Percentiles rank a stretch among this genome's conserved stretches.
phyloP scores from a whole-genome alignment of 805 yeast genomes.

The Saccharomyces kudriavzevii region DNA sequence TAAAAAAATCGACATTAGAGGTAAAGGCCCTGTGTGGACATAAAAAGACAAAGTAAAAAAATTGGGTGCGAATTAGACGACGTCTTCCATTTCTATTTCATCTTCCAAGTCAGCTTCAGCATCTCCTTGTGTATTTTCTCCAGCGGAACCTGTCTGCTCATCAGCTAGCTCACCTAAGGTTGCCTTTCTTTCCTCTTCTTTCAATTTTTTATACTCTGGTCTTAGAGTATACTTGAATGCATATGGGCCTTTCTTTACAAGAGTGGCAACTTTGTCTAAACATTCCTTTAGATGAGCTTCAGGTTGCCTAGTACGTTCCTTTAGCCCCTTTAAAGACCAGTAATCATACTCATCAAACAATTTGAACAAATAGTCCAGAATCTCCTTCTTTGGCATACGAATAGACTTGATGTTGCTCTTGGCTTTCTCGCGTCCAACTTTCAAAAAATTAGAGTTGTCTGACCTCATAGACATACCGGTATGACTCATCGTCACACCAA shows the following conservation, averaged over 20 bases:
- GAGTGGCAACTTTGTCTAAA: slow-evolving; percentile 77
- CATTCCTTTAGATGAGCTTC: slow-evolving; percentile 88
- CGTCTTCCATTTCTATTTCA: slow-evolving; percentile 71
- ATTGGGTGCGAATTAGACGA: slow-evolving; percentile 32
- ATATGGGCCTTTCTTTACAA: slow-evolving; percentile 92
- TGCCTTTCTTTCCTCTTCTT: slow-evolving; percentile 68
- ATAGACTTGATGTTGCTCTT: slow-evolving; percentile 59
- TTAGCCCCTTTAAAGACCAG: slow-evolving; percentile 91
- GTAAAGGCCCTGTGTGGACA: neutral
- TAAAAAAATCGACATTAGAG: neutral
- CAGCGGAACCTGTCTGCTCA: slow-evolving; percentile 11
- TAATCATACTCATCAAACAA: slow-evolving; percentile 91
- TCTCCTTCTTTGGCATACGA: slow-evolving; percentile 87
- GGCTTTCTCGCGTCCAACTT: slow-evolving; percentile 41
- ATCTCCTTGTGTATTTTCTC: slow-evolving; percentile 12
- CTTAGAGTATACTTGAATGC: slow-evolving; percentile 84
- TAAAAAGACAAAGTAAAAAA: neutral
- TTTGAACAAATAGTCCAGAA: slow-evolving; percentile 79
- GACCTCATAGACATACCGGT: slow-evolving; percentile 77
- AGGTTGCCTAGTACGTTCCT: slow-evolving; percentile 92
- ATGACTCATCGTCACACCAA: slow-evolving; percentile 81
- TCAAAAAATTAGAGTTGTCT: slow-evolving; percentile 63
- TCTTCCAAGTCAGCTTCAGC: slow-evolving; percentile 59
- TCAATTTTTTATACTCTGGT: slow-evolving; percentile 78
- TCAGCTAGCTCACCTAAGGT: slow-evolving; percentile 45